Conservation (phyloP, 1,284 basidiomycete genomes). For the Takashimella tepidaria region DNA sequence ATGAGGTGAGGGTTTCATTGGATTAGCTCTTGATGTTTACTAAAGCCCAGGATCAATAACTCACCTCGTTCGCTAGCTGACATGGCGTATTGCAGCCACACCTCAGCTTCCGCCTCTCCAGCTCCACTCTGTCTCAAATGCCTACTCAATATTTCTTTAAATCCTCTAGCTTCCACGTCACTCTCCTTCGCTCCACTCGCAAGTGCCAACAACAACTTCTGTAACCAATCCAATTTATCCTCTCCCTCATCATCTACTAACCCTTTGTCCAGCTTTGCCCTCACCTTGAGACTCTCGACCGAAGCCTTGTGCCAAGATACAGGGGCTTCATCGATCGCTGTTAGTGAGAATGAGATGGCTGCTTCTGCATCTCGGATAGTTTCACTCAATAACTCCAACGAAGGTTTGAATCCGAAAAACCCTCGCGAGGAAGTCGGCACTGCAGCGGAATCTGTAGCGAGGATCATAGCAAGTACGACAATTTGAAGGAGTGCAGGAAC, state of each 20-base stretch:
- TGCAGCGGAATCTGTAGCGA: conserved; percentile 50
- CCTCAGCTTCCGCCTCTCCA: conserved; percentile 61
- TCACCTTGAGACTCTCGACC: conserved; percentile 42
- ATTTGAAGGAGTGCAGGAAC: conserved; percentile 22
- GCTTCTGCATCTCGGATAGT: conserved; percentile 57
- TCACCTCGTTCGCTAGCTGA: conserved; percentile 59
- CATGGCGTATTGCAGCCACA: conserved; percentile 67
- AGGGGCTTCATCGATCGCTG: conserved; percentile 49
- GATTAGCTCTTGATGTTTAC: conserved; percentile 2
- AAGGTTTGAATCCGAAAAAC: conserved; percentile 51
- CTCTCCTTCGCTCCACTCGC: conserved; percentile 33
- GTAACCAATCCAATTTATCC: conserved; percentile 27
- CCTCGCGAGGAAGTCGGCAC: conserved; percentile 53
- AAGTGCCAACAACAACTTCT: conserved; percentile 25
- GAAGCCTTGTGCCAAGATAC: conserved; percentile 54
- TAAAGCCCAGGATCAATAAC: conserved; percentile 11
- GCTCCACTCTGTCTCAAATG: conserved; percentile 56
- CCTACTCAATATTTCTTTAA: conserved; percentile 59
- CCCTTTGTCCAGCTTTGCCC: too few relatives aligned
- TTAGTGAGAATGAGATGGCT: conserved; percentile 63
- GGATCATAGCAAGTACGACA: conserved; percentile 36
- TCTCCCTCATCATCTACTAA: background rate
- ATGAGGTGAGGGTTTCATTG: too few relatives aligned
- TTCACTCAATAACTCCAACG: conserved; percentile 48
- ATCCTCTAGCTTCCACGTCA: conserved; percentile 54